Evolutionary conservation across 106 monocot genomes (phyloP).

Genomic region (Dendrobium catenatum): DNA sequence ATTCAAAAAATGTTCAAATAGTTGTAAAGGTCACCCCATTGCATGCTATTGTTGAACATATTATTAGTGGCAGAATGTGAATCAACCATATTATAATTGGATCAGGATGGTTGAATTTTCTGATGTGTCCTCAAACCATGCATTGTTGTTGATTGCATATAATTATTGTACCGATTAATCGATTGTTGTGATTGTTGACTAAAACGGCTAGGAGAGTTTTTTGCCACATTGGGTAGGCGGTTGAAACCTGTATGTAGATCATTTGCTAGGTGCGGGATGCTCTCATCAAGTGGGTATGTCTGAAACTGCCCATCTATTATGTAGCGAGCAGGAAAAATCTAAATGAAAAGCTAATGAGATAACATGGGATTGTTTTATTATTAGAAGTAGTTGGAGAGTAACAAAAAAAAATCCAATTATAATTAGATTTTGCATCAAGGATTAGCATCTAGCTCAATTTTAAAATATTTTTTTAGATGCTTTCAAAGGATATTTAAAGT

Average conservation of each 20-base stretch:
- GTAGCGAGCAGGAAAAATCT: too few species aligned
- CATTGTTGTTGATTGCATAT: conserved; percentile 21
- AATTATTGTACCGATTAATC: conserved; percentile 27
- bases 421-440: too few species aligned
- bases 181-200: conserved; percentile 34
- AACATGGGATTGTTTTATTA: too few species aligned
- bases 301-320: too few species aligned
- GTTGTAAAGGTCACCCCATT: conserved; percentile 55
- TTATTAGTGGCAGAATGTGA: conserved; percentile 25
- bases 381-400: too few species aligned
- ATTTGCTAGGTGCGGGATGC: conserved; percentile 25
- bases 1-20: background rate
- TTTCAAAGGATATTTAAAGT: too few species aligned
- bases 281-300: conserved; percentile 12
- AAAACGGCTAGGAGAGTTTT: conserved; percentile 52
- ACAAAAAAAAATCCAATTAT: too few species aligned
- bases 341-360: too few species aligned
- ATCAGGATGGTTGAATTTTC: conserved; percentile 15
- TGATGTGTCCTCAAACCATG: conserved; percentile 24
- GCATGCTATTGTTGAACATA: conserved; percentile 30
- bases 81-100: conserved; percentile 24
- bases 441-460: too few species aligned
- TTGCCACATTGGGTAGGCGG: conserved; percentile 22
- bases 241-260: conserved; percentile 33
- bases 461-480: too few species aligned